Base-by-base conservation (phyloP, 176 grass and related monocot species). In the Oryza officinalis region DNA sequence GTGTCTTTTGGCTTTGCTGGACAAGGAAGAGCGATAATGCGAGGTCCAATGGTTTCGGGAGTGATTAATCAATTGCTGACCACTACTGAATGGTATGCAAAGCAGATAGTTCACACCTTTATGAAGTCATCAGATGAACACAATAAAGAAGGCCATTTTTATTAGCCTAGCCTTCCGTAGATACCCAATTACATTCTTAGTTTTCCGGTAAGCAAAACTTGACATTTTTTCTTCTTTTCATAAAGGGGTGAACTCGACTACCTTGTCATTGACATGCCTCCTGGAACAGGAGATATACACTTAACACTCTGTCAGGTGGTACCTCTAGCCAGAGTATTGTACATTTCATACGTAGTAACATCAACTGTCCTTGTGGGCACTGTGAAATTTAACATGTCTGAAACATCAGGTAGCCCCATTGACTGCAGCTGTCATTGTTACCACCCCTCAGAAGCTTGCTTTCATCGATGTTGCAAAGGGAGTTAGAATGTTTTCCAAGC, bases 381-480 rank as follows among this genome's bases (percentile, higher is more conserved):
- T 28, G 14, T 26, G 44, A 86, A 67, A 76, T 71, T 82, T 89
- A 67, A 82, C 66, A 27, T 59, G 10, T 23, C 40, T 50, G 27
- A 73, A 87, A 89, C 61, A 75, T 78, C 75, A 97, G 94, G 96
- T 98, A 77, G 96, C 96, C 64, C 96, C 93, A 52, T 35, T 98
- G 85, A 98, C 96, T 50, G 93, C 93, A 80, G 93, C 93, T 23
- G 96, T 98, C 45, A 95, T 98, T 80, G 96, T 98, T 86, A 98
- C 96, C 57, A 95, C 96, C 26, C 96, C 96, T 83, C 93, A 98
- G 66, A 98, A 98, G 73, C 65, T 98, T 23, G 91, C 96, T 74
- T 98, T 98, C 80, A 98, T 98, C 92, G 96, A 95, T 88, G 93
- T 98, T 71, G 96, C 96, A 23, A 98, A 98, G 89, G 96, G 96